Conservation (phyloP, 257 asterid species). For the Ocimum tenuiflorum region DNA sequence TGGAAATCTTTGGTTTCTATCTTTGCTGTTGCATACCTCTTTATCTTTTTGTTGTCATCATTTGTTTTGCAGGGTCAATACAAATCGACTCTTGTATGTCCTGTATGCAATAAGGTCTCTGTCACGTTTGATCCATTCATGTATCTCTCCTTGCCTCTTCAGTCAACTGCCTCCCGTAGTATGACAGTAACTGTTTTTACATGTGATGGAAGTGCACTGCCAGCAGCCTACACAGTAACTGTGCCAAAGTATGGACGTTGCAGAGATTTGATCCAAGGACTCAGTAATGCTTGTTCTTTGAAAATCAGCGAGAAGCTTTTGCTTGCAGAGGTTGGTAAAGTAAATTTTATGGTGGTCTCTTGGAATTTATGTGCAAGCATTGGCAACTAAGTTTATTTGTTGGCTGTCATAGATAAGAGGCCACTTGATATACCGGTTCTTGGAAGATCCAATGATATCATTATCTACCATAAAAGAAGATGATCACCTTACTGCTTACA, state of each 20-base stretch:
- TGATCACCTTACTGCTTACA: constrained; percentile 91
- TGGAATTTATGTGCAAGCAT: background rate
- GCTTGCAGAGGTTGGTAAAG: constrained; percentile 80
- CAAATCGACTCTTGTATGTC: constrained; percentile 98
- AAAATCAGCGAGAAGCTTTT: constrained; percentile 79
- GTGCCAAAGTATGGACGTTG: constrained; percentile 97
- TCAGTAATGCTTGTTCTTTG: constrained; percentile 68
- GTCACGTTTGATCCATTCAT: constrained; percentile 97
- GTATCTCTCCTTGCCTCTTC: constrained; percentile 96
- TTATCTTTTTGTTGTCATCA: constrained; percentile 12
- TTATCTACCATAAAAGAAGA: constrained; percentile 82
- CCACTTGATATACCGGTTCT: constrained; percentile 72
- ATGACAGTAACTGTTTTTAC: constrained; percentile 94
- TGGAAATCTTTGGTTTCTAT: background rate
- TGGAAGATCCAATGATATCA: constrained; percentile 84
- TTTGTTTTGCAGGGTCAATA: constrained; percentile 81
- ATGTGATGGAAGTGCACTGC: constrained; percentile 90
- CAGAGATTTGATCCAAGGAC: constrained; percentile 85
- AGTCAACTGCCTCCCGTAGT: constrained; percentile 72
- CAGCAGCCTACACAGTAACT: constrained; percentile 73
- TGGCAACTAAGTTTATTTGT: constrained; percentile 14
- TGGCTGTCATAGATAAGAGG: constrained; percentile 67
- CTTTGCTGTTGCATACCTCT: constrained; percentile 3
- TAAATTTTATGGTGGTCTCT: constrained; percentile 15
- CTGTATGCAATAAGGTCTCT: constrained; percentile 84